Evolutionary conservation across 345 rosid species (phyloP).

Genomic region (Syzygium grande): DNA sequence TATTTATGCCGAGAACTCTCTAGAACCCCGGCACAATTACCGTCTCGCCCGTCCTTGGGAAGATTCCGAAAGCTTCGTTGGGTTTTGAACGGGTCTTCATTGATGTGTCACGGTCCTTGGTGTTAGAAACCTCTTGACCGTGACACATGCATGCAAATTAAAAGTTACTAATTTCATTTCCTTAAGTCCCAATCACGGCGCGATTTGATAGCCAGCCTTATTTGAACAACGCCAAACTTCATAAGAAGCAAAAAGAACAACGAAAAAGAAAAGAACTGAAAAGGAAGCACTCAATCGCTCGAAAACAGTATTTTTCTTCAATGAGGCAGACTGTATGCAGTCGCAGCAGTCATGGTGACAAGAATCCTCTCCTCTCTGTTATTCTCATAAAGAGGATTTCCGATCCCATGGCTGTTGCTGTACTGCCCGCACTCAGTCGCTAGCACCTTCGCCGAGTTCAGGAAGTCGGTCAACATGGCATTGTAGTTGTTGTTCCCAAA

Average conservation of each 20-base stretch:
- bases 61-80: too few relatives aligned
- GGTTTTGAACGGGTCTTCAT: too few relatives aligned
- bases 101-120: too few relatives aligned
- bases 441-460: background rate
- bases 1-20: too few relatives aligned
- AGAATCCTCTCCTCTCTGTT: conserved; percentile 6
- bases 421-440: background rate
- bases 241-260: background rate
- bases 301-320: background rate
- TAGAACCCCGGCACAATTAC: too few relatives aligned
- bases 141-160: too few relatives aligned
- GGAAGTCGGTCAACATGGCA: background rate
- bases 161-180: too few relatives aligned
- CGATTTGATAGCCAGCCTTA: background rate
- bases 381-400: background rate
- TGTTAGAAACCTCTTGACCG: too few relatives aligned
- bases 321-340: background rate
- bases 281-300: background rate
- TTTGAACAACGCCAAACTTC: background rate
- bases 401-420: background rate
- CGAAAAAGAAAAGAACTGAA: background rate
- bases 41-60: too few relatives aligned
- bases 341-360: background rate
- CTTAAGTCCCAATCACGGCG: too few relatives aligned
- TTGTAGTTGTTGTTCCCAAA: background rate